Base-by-base conservation (phyloP, 805 yeast genomes). In the Isabelozyma heimii region DNA sequence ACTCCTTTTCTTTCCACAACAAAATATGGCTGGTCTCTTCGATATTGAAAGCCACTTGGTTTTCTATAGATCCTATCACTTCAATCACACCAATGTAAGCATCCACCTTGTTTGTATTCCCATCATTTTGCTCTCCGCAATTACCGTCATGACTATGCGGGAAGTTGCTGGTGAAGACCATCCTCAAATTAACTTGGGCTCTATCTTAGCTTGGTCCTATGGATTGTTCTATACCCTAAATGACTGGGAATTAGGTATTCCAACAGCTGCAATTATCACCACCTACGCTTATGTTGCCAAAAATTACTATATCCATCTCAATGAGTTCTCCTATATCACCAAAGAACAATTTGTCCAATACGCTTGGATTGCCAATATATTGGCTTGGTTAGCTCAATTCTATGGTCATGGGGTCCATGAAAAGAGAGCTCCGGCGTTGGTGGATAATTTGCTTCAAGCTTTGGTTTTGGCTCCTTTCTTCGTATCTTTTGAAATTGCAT, bases 391-490 rank as follows among this genome's bases (percentile, higher is more conserved):
- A 13, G 83, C 82, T 6, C 98, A 94, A 60, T 91, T 92, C 65
- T 74, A 85, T 44, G 97, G 97, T 4, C 98, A 94, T 62, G 92
- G 87, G 1, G 74, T 79, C 9, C 88, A 83, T 60, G 99, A 92
- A 62, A 77, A 76, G 51, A 75, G 89, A 40, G 87, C 91, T 0
- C 99, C 99, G 0, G 97, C 98, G 0, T 67, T 92, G 46, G 64
- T 89, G 39, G 97, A 91, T 59, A 91, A 85, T 61, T 70, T 90
- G 42, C 69, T 85, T 5, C 97, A 91, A 61, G 94, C 97, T 4
- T 64, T 92, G 15, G 90, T 92, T 0, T 72, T 91, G 52, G 98
- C 98, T 0, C 98, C 98, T 1, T 90, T 81, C 60, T 91, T 92
- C 63, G 96, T 91, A 4, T 71, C 84, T 12, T 89, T 84, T 63